phyloP scores from a whole-genome alignment of 1,284 basidiomycete species.

The Hymenochaete sp. region DNA sequence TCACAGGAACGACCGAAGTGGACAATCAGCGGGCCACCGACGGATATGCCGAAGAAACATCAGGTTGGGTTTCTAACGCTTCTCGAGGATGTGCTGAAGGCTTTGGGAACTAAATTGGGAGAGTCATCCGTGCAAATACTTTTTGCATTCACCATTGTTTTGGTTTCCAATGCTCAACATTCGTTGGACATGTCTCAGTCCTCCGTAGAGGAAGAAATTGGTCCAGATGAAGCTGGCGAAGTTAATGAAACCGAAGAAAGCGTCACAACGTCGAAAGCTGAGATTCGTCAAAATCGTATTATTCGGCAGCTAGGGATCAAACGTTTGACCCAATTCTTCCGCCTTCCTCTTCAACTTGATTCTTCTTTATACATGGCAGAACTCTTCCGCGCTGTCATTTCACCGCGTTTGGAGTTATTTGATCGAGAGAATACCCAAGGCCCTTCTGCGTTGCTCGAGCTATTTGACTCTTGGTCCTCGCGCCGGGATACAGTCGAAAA shows the following conservation, averaged over 20 bases:
- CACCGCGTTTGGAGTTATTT: constrained; percentile 71
- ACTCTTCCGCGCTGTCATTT: constrained; percentile 69
- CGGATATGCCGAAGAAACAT: constrained; percentile 45
- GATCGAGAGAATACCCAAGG: constrained; percentile 87
- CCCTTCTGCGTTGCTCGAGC: constrained; percentile 82
- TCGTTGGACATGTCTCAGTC: constrained; percentile 43
- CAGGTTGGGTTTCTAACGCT: constrained; percentile 79
- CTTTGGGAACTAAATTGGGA: constrained; percentile 66
- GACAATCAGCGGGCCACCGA: background rate
- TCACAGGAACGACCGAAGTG: no score
- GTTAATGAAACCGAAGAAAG: constrained; percentile 22
- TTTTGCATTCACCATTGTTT: no score
- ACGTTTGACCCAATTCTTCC: constrained; percentile 85
- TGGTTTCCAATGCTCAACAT: constrained; percentile 53
- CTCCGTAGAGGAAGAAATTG: constrained; percentile 28
- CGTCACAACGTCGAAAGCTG: constrained; percentile 19
- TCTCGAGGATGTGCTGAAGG: constrained; percentile 76
- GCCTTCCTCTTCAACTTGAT: constrained; percentile 61
- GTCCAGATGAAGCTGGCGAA: constrained; percentile 30
- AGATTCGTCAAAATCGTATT: constrained; percentile 39
- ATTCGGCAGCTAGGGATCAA: constrained; percentile 82
- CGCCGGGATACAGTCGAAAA: constrained; percentile 49
- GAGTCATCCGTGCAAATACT: no score
- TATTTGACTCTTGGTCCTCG: constrained; percentile 76
- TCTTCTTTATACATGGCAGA: constrained; percentile 63